A percentile compares a stretch with the other conserved stretches of the same genome.
These are phyloP conservation scores for Pythium apleroticum DNA, from an alignment of 352 stramenopile species.

Conservation along the genomic window DNA sequence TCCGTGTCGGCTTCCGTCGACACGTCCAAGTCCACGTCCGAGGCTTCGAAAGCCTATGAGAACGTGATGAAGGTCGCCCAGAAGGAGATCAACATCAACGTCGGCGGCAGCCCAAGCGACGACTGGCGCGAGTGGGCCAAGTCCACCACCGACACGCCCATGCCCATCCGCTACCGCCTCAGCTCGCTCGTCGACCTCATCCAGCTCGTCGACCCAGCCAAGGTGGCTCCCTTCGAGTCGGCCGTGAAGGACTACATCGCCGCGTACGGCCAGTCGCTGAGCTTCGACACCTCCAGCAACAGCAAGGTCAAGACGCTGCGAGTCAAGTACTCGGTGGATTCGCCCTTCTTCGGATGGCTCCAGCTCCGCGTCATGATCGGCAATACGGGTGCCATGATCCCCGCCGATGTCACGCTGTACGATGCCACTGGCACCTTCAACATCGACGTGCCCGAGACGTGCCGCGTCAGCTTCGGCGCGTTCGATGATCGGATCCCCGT, in stretches of 20 bases:
- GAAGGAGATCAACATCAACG: constrained; percentile 36
- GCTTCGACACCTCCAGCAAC: constrained; percentile 22
- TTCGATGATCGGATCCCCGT: constrained; percentile 26
- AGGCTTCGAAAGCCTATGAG: constrained; percentile 20
- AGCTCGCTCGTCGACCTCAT: constrained; percentile 28
- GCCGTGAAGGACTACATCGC: constrained; percentile 31
- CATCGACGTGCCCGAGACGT: constrained; percentile 23
- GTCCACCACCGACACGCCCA: constrained; percentile 23
- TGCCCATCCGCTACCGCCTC: constrained; percentile 30
- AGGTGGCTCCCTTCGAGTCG: constrained; percentile 21
- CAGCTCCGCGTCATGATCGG: constrained; percentile 32
- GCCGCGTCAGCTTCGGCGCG: constrained; percentile 26
- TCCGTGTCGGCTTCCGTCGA: constrained; percentile 25
- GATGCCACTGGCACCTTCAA: constrained; percentile 19
- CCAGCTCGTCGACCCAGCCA: constrained; percentile 18
- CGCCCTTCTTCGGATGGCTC: constrained; percentile 11
- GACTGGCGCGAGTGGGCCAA: constrained; percentile 33
- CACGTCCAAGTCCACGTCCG: constrained; percentile 2
- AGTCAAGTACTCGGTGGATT: constrained; percentile 30
- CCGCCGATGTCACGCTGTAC: constrained; percentile 9
- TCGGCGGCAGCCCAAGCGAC: constrained; percentile 31
- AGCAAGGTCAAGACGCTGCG: constrained; percentile 21
- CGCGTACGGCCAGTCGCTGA: constrained; percentile 28
- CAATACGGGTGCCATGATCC: constrained; percentile 30
- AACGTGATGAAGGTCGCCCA: constrained; percentile 31